Base-by-base conservation (phyloP, 2,329 filamentous ascomycete genomes). In the Cladosporium sp. region DNA sequence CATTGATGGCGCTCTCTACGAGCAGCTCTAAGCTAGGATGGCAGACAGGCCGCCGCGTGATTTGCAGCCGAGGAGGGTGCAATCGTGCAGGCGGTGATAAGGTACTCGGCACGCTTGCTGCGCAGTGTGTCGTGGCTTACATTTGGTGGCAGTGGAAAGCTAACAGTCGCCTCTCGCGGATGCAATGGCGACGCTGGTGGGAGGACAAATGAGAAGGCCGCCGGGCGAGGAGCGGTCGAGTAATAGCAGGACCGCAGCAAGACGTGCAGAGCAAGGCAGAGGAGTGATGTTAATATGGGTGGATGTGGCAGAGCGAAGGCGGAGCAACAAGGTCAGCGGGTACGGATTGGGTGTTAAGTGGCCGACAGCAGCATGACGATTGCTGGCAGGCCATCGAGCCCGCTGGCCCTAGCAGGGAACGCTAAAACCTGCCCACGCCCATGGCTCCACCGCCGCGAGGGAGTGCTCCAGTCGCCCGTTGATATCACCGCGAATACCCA, bases 1-100 rank as follows among this genome's bases (percentile, higher is more conserved):
- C 51, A 55, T 55, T 45, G 36, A 32, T 82, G 1, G 89, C 89
- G 87, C 87, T 91, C 72, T 94, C 89, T 1, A 89, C 79, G 7
- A 44, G 52, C 40, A 35, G 52, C 52, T 55, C 52, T 55, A 45
- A 86, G 3, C 42, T 45, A 45, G 42, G 39, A n/a, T n/a, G n/a
- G 28, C 20, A 45, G 42, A 45, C 40, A 25, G 37, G 6, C 42
- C 22, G 40, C 40, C 10, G 34, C 34, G 48, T 36, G 34, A 25
- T 37, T n/a, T 37, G 40, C 4, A 6, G 40, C 20, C 6, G 24
- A 25, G 24, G 4, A 28, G 25, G 4, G 4, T 17, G 40, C 40
- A 44, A 24, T 24, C n/a, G 20, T 24, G 40, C 40, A 44, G 40
- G 22, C 24, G 40, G 22, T 50, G 47, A 37, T 36, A 36, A 51